phyloP scores from a whole-genome alignment of 768 basidiomycete species.

The Psilocybe azurescens region DNA sequence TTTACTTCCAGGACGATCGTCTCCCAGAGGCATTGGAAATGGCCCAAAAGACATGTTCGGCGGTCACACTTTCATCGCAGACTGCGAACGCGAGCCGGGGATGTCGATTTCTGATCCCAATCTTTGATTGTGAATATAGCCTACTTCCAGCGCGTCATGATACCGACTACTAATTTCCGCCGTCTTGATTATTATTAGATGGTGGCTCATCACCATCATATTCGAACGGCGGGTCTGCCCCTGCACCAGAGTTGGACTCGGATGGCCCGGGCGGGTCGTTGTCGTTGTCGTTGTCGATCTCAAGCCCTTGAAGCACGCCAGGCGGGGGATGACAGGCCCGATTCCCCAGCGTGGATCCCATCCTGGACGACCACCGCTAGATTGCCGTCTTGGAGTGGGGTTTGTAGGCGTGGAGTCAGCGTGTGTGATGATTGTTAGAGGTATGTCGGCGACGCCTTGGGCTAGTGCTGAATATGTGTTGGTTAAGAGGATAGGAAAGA shows the following conservation, averaged over 20 bases:
- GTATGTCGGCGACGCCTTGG: not conserved
- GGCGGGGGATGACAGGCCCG: slow-evolving; percentile 14
- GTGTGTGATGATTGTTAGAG: not conserved
- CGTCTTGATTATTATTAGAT: no score
- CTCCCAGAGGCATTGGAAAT: no score
- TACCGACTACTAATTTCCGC: no score
- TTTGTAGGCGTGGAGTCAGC: not conserved
- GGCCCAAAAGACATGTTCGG: no score
- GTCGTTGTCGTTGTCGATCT: not conserved
- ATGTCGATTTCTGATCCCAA: no score
- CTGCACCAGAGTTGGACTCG: not conserved
- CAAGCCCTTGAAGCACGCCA: not conserved
- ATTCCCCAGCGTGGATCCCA: slow-evolving; percentile 18
- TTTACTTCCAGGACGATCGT: no score
- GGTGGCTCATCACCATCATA: no score
- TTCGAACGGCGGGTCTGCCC: not conserved
- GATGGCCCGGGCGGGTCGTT: not conserved
- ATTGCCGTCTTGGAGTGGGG: not conserved
- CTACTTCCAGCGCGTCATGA: no score
- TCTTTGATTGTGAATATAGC: no score
- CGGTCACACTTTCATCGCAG: no score
- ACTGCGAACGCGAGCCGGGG: no score
- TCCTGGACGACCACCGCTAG: slow-evolving; percentile 2
- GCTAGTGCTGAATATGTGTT: not conserved
- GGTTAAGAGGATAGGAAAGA: no score